A percentile compares a stretch with the other conserved stretches of the same genome.
Conservation (phyloP, 1,284 basidiomycete species). For the Boletus sp. region DNA sequence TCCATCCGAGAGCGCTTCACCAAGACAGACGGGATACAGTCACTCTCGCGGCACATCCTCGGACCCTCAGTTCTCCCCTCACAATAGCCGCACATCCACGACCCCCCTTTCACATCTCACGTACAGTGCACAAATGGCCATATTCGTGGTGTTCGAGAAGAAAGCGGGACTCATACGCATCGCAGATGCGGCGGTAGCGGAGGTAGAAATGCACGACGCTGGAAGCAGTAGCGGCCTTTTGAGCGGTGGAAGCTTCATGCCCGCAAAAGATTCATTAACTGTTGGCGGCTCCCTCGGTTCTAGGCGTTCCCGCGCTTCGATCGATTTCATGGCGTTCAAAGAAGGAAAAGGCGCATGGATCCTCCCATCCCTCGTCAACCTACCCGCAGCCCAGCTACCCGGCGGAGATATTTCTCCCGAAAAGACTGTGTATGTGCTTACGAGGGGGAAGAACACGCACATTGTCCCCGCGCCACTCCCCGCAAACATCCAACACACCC, state of each 20-base stretch:
- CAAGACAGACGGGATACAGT: conserved; percentile 24
- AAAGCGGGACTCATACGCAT: conserved; percentile 77
- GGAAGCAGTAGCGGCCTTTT: conserved; percentile 29
- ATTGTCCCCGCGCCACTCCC: conserved; percentile 68
- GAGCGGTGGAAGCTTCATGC: conserved; percentile 24
- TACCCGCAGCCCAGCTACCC: conserved; percentile 39
- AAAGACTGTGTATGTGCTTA: conserved; percentile 58
- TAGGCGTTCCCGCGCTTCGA: conserved; percentile 52
- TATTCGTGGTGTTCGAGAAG: conserved; percentile 81
- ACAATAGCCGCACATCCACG: conserved; percentile 23
- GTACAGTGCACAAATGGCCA: conserved; percentile 66
- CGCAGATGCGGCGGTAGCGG: conserved; percentile 73
- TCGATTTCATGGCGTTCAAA: conserved; percentile 48
- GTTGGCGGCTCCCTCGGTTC: conserved; percentile 16
- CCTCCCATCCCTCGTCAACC: conserved; percentile 47
- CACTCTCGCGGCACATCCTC: conserved; percentile 28
- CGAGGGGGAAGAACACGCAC: conserved; percentile 66
- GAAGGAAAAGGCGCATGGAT: conserved; percentile 55
- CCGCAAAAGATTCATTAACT: conserved; percentile 24
- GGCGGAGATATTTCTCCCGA: conserved; percentile 19
- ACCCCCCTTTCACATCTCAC: conserved; percentile 33
- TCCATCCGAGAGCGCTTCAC: conserved; percentile 40
- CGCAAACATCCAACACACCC: conserved; percentile 41
- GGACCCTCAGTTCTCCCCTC: conserved; percentile 19
- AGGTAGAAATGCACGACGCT: conserved; percentile 66